Conservation (phyloP, 345 rosid species). For the Brassica rapa region DNA sequence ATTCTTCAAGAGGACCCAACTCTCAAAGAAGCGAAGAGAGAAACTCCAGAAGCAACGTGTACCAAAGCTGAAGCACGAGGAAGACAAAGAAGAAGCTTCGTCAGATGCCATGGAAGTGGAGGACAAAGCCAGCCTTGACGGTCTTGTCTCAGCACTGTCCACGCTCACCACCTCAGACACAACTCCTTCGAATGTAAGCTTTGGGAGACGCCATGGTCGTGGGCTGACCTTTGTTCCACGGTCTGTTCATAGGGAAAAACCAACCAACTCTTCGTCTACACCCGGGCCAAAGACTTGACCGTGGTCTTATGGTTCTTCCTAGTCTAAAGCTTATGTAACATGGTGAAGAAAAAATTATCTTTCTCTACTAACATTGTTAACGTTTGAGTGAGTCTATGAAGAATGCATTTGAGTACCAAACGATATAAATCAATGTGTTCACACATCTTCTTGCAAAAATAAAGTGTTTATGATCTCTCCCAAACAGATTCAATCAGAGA, state of each 20-base stretch:
- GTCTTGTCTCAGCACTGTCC: conserved; percentile 82
- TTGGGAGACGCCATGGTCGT: conserved; percentile 75
- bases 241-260: conserved; percentile 53
- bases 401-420: conserved; percentile 19
- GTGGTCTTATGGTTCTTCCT: conserved; percentile 8
- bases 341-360: conserved; percentile 17
- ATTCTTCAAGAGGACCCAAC: conserved; percentile 69
- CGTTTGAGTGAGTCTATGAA: background rate
- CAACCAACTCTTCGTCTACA: conserved; percentile 39
- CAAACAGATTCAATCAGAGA: conserved; percentile 34
- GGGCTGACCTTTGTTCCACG: conserved; percentile 79
- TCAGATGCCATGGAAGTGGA: conserved; percentile 76
- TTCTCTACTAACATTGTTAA: conserved; percentile 10
- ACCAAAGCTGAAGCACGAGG: conserved; percentile 20
- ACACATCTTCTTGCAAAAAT: conserved; percentile 23
- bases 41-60: conserved; percentile 48
- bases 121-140: conserved; percentile 54
- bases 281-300: conserved; percentile 37
- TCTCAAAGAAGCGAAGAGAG: conserved; percentile 81
- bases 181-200: conserved; percentile 75
- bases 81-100: conserved; percentile 35
- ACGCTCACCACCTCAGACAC: conserved; percentile 71
- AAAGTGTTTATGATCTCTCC: background rate
- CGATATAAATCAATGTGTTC: background rate
- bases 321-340: conserved; percentile 13